A percentile compares a stretch with the other conserved stretches of the same genome.
These are phyloP conservation scores for Cronartium ribicola DNA, from an alignment of 1,284 basidiomycete species.

Conservation along the genomic window DNA sequence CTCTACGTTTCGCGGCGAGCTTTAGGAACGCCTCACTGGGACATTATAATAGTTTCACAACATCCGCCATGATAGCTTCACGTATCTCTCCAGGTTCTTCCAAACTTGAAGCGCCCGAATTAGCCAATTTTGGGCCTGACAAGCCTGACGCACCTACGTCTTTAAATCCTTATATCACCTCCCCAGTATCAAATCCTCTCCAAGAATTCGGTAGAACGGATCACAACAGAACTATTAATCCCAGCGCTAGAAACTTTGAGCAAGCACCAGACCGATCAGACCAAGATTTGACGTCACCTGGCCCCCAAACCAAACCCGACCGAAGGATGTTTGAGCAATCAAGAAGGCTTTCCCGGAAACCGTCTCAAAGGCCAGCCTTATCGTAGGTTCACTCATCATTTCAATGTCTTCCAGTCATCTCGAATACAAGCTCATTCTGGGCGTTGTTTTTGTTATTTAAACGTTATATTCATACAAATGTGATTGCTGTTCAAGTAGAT, in stretches of 20 bases:
- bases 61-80: neutral
- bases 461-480: neutral
- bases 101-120: neutral
- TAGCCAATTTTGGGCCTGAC: neutral
- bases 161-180: neutral
- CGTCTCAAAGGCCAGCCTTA: slow-evolving; percentile 5
- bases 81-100: neutral
- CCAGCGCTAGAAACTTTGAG: neutral
- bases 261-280: neutral
- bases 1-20: no score
- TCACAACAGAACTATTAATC: neutral
- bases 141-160: neutral
- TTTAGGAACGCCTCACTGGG: no score
- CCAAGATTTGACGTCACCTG: neutral
- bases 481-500: neutral
- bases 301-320: neutral
- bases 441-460: neutral
- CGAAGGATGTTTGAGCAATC: neutral
- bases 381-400: neutral
- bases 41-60: no score
- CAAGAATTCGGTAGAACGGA: neutral
- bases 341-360: neutral
- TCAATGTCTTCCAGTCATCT: neutral
- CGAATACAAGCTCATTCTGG: neutral
- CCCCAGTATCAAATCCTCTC: neutral